Conservation (phyloP, 2,329 filamentous ascomycete species). For the Aspergillus aculeatus region DNA sequence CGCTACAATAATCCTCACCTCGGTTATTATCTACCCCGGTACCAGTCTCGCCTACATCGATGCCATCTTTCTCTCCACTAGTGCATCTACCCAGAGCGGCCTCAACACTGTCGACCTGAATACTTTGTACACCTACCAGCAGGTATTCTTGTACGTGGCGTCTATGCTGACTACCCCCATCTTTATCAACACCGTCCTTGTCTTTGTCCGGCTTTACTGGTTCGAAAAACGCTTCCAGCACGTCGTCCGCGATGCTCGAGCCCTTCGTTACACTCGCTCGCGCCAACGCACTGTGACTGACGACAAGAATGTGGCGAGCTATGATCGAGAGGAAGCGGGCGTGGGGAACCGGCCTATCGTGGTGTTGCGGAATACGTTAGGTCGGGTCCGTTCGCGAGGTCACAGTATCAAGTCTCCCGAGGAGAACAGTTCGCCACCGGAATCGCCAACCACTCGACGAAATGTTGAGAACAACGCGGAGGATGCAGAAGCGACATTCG, state of each 20-base stretch:
- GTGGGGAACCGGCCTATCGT: slow-evolving; percentile 40
- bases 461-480: slow-evolving; percentile 21
- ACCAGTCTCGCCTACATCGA: slow-evolving; percentile 75
- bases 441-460: slow-evolving; percentile 22
- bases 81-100: slow-evolving; percentile 86
- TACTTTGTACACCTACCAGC: slow-evolving; percentile 66
- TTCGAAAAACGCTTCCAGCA: slow-evolving; percentile 95
- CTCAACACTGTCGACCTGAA: slow-evolving; percentile 76
- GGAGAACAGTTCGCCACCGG: slow-evolving; percentile 26
- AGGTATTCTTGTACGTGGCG: slow-evolving; percentile 69
- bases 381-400: slow-evolving; percentile 20
- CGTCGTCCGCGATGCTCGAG: slow-evolving; percentile 71
- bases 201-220: slow-evolving; percentile 93
- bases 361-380: slow-evolving; percentile 37
- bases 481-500: slow-evolving; percentile 10
- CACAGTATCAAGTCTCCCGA: slow-evolving; percentile 21
- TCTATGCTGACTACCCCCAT: slow-evolving; percentile 78
- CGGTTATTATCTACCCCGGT: slow-evolving; percentile 70
- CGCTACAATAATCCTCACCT: slow-evolving; percentile 68
- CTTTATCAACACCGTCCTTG: slow-evolving; percentile 78
- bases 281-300: slow-evolving; percentile 55
- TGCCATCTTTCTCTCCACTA: slow-evolving; percentile 82
- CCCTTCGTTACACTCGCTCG: slow-evolving; percentile 63
- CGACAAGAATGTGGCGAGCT: slow-evolving; percentile 42
- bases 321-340: slow-evolving; percentile 37